Conservation (phyloP, 371 early-diverging fungal genomes). For the Mortierella sp. region DNA sequence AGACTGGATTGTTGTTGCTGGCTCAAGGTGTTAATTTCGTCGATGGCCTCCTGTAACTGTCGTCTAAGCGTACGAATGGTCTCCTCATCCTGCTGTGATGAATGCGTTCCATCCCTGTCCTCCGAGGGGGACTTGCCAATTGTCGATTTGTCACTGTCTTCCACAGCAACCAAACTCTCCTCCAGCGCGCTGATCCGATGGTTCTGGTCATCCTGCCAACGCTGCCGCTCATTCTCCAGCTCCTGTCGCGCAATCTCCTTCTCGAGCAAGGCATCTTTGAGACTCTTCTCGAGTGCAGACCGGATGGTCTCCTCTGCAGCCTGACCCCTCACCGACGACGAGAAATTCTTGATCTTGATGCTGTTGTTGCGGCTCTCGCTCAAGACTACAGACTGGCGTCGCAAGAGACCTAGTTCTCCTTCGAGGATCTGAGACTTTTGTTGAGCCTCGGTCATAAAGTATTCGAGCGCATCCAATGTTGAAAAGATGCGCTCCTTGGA, state of each 20-base stretch:
- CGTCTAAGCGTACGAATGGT: constrained; percentile 22
- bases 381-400: constrained; percentile 39
- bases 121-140: neutral
- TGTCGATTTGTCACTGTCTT: constrained; percentile 18
- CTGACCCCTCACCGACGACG: neutral
- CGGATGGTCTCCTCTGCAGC: constrained; percentile 46
- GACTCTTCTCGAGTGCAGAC: constrained; percentile 44
- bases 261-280: constrained; percentile 51
- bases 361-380: constrained; percentile 48
- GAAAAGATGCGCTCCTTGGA: constrained; percentile 43
- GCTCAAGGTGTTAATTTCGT: constrained; percentile 43
- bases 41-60: constrained; percentile 51
- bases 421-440: constrained; percentile 39
- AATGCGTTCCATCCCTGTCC: neutral
- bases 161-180: constrained; percentile 44
- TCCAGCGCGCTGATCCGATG: constrained; percentile 51
- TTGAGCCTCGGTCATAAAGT: constrained; percentile 24
- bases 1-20: constrained; percentile 44
- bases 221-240: constrained; percentile 53
- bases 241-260: constrained; percentile 53
- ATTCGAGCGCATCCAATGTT: constrained; percentile 39
- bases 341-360: constrained; percentile 34
- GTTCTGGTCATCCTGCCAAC: constrained; percentile 55
- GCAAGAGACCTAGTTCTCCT: constrained; percentile 38
- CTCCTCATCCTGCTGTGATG: constrained; percentile 13